Percentiles rank a stretch among this genome's conserved stretches.
phyloP scores from a whole-genome alignment of 2,329 filamentous ascomycete species.

The Aureobasidium sp. region DNA sequence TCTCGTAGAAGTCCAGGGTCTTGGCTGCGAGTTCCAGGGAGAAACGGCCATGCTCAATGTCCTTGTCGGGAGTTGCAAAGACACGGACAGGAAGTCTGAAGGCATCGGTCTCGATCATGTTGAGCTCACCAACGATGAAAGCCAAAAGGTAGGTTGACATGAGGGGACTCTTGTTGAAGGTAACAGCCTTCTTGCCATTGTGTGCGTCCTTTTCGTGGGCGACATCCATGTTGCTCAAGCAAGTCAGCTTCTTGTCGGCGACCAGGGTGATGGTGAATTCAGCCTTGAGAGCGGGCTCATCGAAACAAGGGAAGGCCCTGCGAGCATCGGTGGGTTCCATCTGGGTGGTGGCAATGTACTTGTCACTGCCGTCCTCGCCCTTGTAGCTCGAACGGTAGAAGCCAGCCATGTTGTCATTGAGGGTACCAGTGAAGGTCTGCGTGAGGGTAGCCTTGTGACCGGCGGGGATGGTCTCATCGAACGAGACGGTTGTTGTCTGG shows the following conservation, averaged over 20 bases:
- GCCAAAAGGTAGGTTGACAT: constrained; percentile 97
- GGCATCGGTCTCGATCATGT: constrained; percentile 82
- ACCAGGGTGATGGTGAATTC: constrained; percentile 86
- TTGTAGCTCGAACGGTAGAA: constrained; percentile 97
- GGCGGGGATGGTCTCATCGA: constrained; percentile 62
- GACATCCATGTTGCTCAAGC: constrained; percentile 95
- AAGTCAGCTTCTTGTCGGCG: constrained; percentile 83
- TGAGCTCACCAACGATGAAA: constrained; percentile 88
- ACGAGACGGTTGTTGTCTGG: constrained; percentile 74
- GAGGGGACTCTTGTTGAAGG: constrained; percentile 81
- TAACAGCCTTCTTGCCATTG: constrained; percentile 71
- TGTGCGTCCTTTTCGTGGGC: constrained; percentile 59
- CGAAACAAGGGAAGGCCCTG: constrained; percentile 90
- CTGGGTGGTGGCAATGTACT: constrained; percentile 82
- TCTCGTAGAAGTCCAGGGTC: constrained; percentile 90
- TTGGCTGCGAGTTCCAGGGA: constrained; percentile 81
- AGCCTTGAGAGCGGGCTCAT: constrained; percentile 89
- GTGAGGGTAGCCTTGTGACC: constrained; percentile 70
- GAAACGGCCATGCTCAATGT: constrained; percentile 86
- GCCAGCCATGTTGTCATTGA: constrained; percentile 94
- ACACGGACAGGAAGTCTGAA: constrained; percentile 90
- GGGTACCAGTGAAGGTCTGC: constrained; percentile 65
- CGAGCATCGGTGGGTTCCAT: constrained; percentile 95
- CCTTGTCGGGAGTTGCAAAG: constrained; percentile 82
- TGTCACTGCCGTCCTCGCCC: constrained; percentile 65